A percentile compares a stretch with the other conserved stretches of the same genome.
phyloP scores from a whole-genome alignment of 2,329 filamentous ascomycete genomes.

The Aspergillus phoenicis region DNA sequence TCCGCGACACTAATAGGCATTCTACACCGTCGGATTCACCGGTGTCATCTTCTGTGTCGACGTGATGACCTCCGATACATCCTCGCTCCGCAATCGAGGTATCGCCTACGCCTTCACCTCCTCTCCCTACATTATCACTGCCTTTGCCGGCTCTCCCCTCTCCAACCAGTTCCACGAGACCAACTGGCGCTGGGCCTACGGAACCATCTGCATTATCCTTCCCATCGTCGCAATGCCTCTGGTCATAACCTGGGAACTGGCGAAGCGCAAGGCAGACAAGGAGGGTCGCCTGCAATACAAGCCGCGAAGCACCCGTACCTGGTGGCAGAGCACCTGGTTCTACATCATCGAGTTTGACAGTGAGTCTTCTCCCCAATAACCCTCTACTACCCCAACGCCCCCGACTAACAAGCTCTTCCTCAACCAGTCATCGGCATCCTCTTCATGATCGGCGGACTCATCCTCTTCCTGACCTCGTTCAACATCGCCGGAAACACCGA shows the following conservation, averaged over 20 bases:
- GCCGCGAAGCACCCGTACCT: conserved; percentile 46
- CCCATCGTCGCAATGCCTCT: conserved; percentile 59
- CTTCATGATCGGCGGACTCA: conserved; percentile 61
- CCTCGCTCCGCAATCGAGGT: conserved; percentile 59
- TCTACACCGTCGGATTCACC: conserved; percentile 59
- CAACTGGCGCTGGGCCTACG: conserved; percentile 65
- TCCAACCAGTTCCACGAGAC: conserved; percentile 52
- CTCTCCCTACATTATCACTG: conserved; percentile 64
- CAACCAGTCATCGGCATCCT: conserved; percentile 55
- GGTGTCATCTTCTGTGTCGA: conserved; percentile 58
- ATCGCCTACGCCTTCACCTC: conserved; percentile 60
- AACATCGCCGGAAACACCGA: conserved; percentile 47
- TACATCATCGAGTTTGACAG: conserved; percentile 63
- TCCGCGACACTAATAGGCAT: conserved; percentile 42
- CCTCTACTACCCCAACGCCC: background rate
- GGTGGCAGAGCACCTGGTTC: conserved; percentile 48
- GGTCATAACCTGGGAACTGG: conserved; percentile 54
- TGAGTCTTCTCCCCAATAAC: background rate
- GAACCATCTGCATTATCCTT: conserved; percentile 61
- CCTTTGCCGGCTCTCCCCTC: conserved; percentile 58
- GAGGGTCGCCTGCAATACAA: conserved; percentile 51
- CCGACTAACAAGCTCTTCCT: background rate
- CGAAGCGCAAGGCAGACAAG: conserved; percentile 58
- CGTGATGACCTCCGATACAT: conserved; percentile 64
- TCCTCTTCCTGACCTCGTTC: conserved; percentile 50